These are phyloP conservation scores for Plantago major DNA, from an alignment of 257 asterid genomes.

Conservation along the genomic window DNA sequence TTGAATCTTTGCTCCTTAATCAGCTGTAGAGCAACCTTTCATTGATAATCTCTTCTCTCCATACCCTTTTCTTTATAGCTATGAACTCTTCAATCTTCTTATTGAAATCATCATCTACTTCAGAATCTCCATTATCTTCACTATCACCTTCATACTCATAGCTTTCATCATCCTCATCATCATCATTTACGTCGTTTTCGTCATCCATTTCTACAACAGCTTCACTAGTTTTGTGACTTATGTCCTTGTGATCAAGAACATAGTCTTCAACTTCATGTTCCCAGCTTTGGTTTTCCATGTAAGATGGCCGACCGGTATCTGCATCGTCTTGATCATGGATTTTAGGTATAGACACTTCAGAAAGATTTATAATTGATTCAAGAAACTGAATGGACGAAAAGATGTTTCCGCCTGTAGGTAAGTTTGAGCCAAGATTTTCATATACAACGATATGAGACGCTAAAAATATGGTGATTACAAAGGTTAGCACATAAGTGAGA, in stretches of 20 bases:
- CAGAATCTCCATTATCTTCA: constrained; percentile 16
- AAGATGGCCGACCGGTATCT: background rate
- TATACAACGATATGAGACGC: background rate
- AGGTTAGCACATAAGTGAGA: background rate
- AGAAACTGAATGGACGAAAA: background rate
- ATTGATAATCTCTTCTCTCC: constrained; percentile 24
- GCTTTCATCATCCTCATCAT: background rate
- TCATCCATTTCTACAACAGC: background rate
- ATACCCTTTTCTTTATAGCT: constrained; percentile 23
- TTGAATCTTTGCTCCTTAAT: too few relatives aligned
- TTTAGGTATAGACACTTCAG: background rate
- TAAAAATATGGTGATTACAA: background rate
- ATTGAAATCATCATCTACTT: constrained; percentile 15
- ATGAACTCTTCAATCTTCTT: constrained; percentile 21
- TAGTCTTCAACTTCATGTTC: background rate
- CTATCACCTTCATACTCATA: constrained; percentile 12
- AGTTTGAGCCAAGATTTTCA: constrained; percentile 1
- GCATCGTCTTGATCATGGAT: background rate
- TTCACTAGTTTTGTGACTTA: background rate
- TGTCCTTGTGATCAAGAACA: background rate
- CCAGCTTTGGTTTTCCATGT: background rate
- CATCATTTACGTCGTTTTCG: background rate
- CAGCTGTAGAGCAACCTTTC: constrained; percentile 14
- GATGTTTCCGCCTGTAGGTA: background rate
- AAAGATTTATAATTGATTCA: background rate